Base-by-base conservation (phyloP, 192 early-diverging fungal genomes). In the Obelidium mucronatum region DNA sequence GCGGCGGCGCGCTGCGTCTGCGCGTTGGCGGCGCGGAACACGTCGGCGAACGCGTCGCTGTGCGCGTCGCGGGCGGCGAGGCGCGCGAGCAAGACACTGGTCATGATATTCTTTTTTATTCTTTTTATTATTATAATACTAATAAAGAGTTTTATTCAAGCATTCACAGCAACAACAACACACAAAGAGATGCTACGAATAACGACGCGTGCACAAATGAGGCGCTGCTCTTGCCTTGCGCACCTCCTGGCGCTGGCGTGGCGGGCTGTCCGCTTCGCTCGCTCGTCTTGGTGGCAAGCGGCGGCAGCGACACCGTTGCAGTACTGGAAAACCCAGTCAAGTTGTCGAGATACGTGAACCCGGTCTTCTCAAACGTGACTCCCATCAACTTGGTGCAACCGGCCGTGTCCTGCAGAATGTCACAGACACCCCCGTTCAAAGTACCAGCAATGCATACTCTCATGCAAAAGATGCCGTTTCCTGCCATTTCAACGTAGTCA, bases 381-480 rank as follows among this genome's bases (percentile, higher is more conserved):
- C 36, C 59, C 72, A 74, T 74, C 22, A 54, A 24, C 15, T 60
- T 33, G 13, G 28, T 33, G 59, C 72, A 74, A 6, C 72, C 72
- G 33, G 72, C 72, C 5, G 72, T 62, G 31, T 74, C 72, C 3
- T 64, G 79, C 28, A 73, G 79, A n/a, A 78, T 37, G 63, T 80
- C 78, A 64, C 79, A 80, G 48, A 34, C n/a, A 5, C 40, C 42
- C 24, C 66, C 66, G 4, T 37, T 6, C 76, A 75, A 15, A 28
- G 75, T 39, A 17, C 28, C 48, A 4, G 24, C 58, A 11, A 58
- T 48, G 61, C 80, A 82, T 24, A 77, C 53, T 19, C 80, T 44
- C 72, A 79, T 79, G 67, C 80, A 82, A 44, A 79, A 82, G 39
- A 71, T 76, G 73, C 80, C 74, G 68, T 82, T 59, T 53, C 80